Conservation (phyloP, 1,139 yeast species). For the Pichia kudriavzevii region DNA sequence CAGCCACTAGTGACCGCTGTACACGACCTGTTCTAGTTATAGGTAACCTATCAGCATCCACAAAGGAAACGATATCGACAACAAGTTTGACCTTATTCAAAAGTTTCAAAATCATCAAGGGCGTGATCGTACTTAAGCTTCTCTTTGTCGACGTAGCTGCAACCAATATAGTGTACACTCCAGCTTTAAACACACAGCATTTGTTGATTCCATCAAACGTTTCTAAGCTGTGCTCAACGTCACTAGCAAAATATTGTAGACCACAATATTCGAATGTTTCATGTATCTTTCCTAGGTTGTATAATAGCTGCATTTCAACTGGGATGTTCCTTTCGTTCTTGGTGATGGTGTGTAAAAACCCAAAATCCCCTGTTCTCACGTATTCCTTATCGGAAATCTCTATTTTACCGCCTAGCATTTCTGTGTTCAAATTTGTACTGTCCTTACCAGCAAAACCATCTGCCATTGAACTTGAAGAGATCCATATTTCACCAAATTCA, state of each 20-base stretch:
- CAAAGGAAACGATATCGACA: conserved; percentile 80
- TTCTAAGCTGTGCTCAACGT: conserved; percentile 72
- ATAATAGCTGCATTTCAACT: conserved; percentile 68
- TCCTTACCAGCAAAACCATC: conserved; percentile 41
- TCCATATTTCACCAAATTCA: conserved; percentile 98
- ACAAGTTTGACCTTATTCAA: conserved; percentile 77
- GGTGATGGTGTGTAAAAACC: conserved; percentile 64
- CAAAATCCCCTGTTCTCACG: conserved; percentile 88
- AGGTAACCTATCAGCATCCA: conserved; percentile 58
- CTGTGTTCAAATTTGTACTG: conserved; percentile 11
- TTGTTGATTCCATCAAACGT: conserved; percentile 22
- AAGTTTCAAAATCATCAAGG: conserved; percentile 72
- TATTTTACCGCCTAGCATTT: conserved; percentile 24
- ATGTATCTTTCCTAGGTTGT: conserved; percentile 76
- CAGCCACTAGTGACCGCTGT: conserved; percentile 65
- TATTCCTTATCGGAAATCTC: conserved; percentile 57
- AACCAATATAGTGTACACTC: conserved; percentile 73
- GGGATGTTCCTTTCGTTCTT: conserved; percentile 34
- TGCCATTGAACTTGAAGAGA: conserved; percentile 78
- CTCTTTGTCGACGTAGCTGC: conserved; percentile 40
- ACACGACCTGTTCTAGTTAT: conserved; percentile 64
- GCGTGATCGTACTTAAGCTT: conserved; percentile 67
- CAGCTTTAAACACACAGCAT: conserved; percentile 58
- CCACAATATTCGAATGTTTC: conserved; percentile 92
- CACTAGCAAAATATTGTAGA: conserved; percentile 81